A percentile compares a stretch with the other conserved stretches of the same genome.
phyloP scores from a whole-genome alignment of 768 basidiomycete genomes.

The Tulasnella sp. region DNA sequence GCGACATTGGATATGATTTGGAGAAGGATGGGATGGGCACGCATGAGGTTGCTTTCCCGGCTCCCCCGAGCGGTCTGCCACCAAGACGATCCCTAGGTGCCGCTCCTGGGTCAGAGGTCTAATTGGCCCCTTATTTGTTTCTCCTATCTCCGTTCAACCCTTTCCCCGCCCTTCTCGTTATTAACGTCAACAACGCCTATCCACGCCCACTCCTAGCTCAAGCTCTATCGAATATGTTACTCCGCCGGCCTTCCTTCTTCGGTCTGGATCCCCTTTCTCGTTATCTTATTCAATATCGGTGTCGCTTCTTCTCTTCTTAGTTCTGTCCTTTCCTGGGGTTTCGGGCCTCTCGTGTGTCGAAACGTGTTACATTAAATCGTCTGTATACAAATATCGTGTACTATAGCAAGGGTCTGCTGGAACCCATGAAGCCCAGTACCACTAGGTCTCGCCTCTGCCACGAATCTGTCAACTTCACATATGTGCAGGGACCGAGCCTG shows the following conservation, averaged over 20 bases:
- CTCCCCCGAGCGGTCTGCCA: neutral
- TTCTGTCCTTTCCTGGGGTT: neutral
- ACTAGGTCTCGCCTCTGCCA: neutral
- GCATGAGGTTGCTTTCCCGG: neutral
- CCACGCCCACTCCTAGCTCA: neutral
- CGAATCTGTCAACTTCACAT: neutral
- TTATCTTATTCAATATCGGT: neutral
- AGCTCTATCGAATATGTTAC: neutral
- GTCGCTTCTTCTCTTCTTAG: neutral
- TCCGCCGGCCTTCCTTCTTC: neutral
- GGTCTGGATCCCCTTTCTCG: neutral
- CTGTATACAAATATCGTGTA: neutral
- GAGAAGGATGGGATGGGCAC: neutral
- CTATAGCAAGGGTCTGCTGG: neutral
- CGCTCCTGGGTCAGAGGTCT: neutral
- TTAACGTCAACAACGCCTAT: neutral
- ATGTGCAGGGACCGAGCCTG: neutral
- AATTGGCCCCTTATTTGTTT: neutral
- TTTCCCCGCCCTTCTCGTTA: neutral
- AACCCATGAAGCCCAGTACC: neutral
- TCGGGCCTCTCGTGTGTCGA: neutral
- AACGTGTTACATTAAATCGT: neutral
- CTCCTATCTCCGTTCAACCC: neutral
- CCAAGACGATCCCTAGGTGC: neutral
- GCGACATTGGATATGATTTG: neutral